These are phyloP conservation scores for Yamadazyma philogaea DNA, from an alignment of 805 yeast genomes.

Conservation along the genomic window DNA sequence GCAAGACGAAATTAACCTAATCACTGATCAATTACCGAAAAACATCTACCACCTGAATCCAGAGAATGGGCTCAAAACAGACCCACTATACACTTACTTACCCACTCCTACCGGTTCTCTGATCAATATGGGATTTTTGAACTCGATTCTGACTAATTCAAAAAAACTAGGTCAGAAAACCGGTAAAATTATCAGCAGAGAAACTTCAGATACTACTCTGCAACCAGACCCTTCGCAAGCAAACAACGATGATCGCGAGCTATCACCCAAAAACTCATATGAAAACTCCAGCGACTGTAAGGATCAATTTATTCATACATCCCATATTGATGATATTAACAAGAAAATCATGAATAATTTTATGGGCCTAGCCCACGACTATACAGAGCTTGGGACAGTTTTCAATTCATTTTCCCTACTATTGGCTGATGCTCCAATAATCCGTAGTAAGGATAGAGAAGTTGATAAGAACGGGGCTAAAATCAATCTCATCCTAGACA, in stretches of 20 bases:
- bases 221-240: neutral
- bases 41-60: slow-evolving; percentile 43
- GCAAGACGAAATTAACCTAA: slow-evolving; percentile 57
- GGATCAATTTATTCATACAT: slow-evolving; percentile 22
- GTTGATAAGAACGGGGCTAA: slow-evolving; percentile 29
- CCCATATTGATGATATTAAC: slow-evolving; percentile 56
- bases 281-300: slow-evolving; percentile 1
- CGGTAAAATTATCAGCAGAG: slow-evolving; percentile 16
- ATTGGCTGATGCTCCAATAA: slow-evolving; percentile 28
- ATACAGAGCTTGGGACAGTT: slow-evolving; percentile 69
- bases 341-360: slow-evolving; percentile 53
- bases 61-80: slow-evolving; percentile 40
- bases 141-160: slow-evolving; percentile 20
- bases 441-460: slow-evolving; percentile 21
- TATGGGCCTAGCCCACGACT: slow-evolving; percentile 57
- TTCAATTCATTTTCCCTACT: slow-evolving; percentile 55
- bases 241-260: slow-evolving; percentile 4
- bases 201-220: neutral
- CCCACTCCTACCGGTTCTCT: slow-evolving; percentile 32
- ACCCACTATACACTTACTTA: slow-evolving; percentile 29
- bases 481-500: slow-evolving; percentile 51
- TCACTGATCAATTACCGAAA: slow-evolving; percentile 38
- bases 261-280: slow-evolving; percentile 7
- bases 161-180: slow-evolving; percentile 26
- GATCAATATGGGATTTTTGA: slow-evolving; percentile 30